A percentile compares a stretch with the other conserved stretches of the same genome.
These are phyloP conservation scores for Termitomyces sp. DNA, from an alignment of 768 basidiomycete species.

Conservation along the genomic window DNA sequence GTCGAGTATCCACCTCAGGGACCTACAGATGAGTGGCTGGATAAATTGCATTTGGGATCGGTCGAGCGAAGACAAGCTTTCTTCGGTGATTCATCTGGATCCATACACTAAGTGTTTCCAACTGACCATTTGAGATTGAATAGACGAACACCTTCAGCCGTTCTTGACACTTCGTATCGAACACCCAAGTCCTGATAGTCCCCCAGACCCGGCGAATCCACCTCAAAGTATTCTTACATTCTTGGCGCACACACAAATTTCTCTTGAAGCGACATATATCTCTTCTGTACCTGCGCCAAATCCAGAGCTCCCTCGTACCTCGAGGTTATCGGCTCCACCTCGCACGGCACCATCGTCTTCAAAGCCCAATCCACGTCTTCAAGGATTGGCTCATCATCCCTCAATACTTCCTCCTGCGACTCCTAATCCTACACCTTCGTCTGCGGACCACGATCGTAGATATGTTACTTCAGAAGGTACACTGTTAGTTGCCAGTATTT, in stretches of 20 bases:
- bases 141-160: conserved; percentile 57
- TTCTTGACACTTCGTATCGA: conserved; percentile 56
- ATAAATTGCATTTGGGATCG: conserved; percentile 36
- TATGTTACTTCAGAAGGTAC: conserved; percentile 82
- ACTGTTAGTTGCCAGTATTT: conserved; percentile 64
- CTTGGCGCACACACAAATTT: conserved; percentile 69
- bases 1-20: conserved; percentile 54
- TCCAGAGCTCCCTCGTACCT: conserved; percentile 35
- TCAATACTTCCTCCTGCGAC: conserved; percentile 81
- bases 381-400: conserved; percentile 43
- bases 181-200: conserved; percentile 45
- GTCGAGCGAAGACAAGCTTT: conserved; percentile 66
- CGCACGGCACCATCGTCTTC: conserved; percentile 51
- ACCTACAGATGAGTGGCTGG: conserved; percentile 56
- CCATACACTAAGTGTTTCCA: conserved; percentile 15
- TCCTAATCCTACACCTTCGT: conserved; percentile 79
- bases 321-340: conserved; percentile 48
- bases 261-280: conserved; percentile 82
- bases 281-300: conserved; percentile 41
- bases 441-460: conserved; percentile 67
- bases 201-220: conserved; percentile 36
- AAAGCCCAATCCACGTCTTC: conserved; percentile 34
- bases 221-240: conserved; percentile 55
- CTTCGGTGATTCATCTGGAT: conserved; percentile 54
- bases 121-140: conserved; percentile 20